These are phyloP conservation scores for Hygrocybe punicea DNA, from an alignment of 768 basidiomycete genomes.

Conservation along the genomic window DNA sequence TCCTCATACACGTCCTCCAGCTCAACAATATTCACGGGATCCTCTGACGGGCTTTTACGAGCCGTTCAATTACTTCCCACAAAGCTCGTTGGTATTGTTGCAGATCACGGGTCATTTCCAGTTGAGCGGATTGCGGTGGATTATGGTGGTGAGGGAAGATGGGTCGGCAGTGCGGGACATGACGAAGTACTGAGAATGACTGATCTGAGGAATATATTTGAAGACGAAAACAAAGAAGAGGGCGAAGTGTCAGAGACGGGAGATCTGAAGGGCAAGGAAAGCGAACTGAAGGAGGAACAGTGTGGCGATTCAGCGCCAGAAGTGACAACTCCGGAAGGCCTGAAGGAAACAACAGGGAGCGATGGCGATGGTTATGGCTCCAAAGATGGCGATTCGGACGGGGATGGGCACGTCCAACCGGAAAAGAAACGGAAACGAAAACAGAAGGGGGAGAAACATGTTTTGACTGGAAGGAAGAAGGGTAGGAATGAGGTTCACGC, in stretches of 20 bases:
- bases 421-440: conserved; percentile 49
- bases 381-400: conserved; percentile 21
- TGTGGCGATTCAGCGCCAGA: background rate
- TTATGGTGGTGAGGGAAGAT: conserved; percentile 33
- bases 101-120: conserved; percentile 89
- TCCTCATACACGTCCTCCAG: conserved; percentile 57
- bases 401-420: conserved; percentile 20
- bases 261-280: background rate
- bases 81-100: conserved; percentile 84
- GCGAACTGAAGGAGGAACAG: background rate
- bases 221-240: conserved; percentile 40
- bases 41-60: conserved; percentile 86
- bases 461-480: conserved; percentile 51
- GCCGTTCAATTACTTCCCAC: conserved; percentile 86
- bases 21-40: conserved; percentile 77
- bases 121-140: conserved; percentile 76
- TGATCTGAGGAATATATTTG: conserved; percentile 74
- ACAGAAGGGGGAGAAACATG: conserved; percentile 52
- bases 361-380: conserved; percentile 14
- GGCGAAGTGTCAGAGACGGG: conserved; percentile 40
- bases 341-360: conserved; percentile 13
- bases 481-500: conserved; percentile 57
- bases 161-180: conserved; percentile 92
- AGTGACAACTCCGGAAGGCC: conserved; percentile 24
- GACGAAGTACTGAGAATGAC: conserved; percentile 84